Conservation (phyloP, 2,329 filamentous ascomycete species). For the Polychaeton citri region DNA sequence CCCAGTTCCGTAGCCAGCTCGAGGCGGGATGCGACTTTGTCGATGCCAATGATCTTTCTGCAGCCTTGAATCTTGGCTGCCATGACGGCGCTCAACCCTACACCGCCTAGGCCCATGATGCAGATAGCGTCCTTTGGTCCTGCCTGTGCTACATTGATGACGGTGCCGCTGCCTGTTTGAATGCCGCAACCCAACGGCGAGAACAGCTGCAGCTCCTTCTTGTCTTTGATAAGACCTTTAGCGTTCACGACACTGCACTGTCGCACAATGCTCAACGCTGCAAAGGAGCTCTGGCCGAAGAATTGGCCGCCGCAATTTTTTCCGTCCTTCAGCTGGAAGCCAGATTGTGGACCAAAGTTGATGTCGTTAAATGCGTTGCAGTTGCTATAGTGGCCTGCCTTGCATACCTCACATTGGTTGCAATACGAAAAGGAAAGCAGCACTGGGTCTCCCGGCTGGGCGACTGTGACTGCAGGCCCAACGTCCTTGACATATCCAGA, state of each 20-base stretch:
- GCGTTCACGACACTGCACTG: slow-evolving; percentile 31
- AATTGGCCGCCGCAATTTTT: slow-evolving; percentile 27
- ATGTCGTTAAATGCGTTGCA: slow-evolving; percentile 35
- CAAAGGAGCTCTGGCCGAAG: slow-evolving; percentile 37
- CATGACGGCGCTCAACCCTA: slow-evolving; percentile 35
- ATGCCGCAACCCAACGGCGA: slow-evolving; percentile 34
- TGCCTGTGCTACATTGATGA: slow-evolving; percentile 27
- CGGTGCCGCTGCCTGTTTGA: slow-evolving; percentile 31
- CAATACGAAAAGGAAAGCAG: slow-evolving; percentile 37
- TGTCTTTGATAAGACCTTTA: slow-evolving; percentile 21
- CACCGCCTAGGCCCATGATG: slow-evolving; percentile 33
- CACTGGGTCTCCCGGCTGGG: slow-evolving; percentile 32
- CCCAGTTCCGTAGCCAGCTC: slow-evolving; percentile 27
- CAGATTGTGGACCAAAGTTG: slow-evolving; percentile 26
- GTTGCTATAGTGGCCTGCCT: slow-evolving; percentile 32
- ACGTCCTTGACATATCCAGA: slow-evolving; percentile 36
- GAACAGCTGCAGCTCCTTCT: slow-evolving; percentile 30
- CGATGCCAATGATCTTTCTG: slow-evolving; percentile 28
- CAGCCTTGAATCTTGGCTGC: slow-evolving; percentile 32
- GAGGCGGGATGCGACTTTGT: slow-evolving; percentile 24
- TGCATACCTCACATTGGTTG: slow-evolving; percentile 34
- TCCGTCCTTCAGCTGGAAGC: slow-evolving; percentile 5
- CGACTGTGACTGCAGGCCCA: slow-evolving; percentile 28
- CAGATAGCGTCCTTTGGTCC: slow-evolving; percentile 24
- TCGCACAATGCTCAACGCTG: slow-evolving; percentile 26